A percentile compares a stretch with the other conserved stretches of the same genome.
These are phyloP conservation scores for Penicillium nucicola DNA, from an alignment of 495 filamentous ascomycete genomes.

Conservation along the genomic window DNA sequence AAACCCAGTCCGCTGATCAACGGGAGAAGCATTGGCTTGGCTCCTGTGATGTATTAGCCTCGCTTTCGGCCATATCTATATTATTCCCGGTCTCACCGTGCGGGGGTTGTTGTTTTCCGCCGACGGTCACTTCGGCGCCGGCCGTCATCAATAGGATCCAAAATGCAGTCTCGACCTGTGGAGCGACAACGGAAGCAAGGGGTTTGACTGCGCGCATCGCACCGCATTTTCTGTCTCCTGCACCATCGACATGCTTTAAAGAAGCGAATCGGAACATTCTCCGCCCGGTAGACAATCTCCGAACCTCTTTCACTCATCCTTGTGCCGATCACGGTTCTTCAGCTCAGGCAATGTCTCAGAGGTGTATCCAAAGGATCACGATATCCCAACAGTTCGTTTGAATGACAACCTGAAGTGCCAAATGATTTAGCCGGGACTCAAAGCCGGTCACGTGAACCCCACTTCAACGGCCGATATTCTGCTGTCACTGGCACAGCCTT, in stretches of 20 bases:
- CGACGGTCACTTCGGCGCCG: slow-evolving; percentile 27
- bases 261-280: slow-evolving; percentile 32
- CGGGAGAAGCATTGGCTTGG: slow-evolving; percentile 21
- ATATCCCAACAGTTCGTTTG: not conserved
- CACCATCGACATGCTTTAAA: slow-evolving; percentile 46
- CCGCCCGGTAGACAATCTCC: slow-evolving; percentile 34
- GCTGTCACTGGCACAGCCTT: too few relatives aligned
- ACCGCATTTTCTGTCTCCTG: slow-evolving; percentile 42
- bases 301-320: slow-evolving; percentile 31
- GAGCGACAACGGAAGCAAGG: slow-evolving; percentile 41
- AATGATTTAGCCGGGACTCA: not conserved
- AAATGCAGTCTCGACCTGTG: slow-evolving; percentile 36
- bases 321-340: too few relatives aligned
- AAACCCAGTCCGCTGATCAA: slow-evolving; percentile 23
- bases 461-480: too few relatives aligned
- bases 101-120: slow-evolving; percentile 23
- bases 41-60: slow-evolving; percentile 16
- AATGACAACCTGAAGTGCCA: not conserved
- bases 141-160: slow-evolving; percentile 36
- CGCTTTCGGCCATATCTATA: not conserved
- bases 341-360: too few relatives aligned
- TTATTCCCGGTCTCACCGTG: slow-evolving; percentile 11
- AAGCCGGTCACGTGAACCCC: too few relatives aligned
- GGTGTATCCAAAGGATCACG: not conserved
- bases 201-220: slow-evolving; percentile 40